Percentiles rank a stretch among this genome's conserved stretches.
Conservation (phyloP, 805 yeast species). For the Blastobotrys robertii region DNA sequence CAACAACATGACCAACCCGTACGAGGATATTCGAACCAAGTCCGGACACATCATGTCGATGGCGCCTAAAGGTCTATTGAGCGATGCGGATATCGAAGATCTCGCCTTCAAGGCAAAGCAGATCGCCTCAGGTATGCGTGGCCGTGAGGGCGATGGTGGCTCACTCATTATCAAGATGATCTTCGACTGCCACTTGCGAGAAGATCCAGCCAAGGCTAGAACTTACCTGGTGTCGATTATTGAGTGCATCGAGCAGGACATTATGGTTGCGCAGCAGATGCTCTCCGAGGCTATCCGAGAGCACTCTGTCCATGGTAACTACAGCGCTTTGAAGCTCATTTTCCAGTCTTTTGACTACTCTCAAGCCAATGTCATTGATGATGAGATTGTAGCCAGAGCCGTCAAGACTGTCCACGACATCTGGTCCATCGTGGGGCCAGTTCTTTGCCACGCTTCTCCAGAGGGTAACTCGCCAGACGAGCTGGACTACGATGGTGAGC, state of each 20-base stretch:
- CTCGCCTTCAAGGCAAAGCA: constrained; percentile 19
- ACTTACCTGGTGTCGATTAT: constrained; percentile 29
- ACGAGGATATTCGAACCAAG: constrained; percentile 60
- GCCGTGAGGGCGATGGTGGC: constrained; percentile 71
- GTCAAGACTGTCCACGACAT: constrained; percentile 15
- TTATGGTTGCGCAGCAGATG: constrained; percentile 29
- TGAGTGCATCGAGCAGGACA: constrained; percentile 26
- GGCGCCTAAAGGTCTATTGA: constrained; percentile 32
- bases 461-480: constrained; percentile 51
- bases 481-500: constrained; percentile 17
- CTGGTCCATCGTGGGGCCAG: constrained; percentile 40
- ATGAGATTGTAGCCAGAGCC: constrained; percentile 8
- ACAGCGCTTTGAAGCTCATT: constrained; percentile 46
- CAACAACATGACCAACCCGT: constrained; percentile 58
- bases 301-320: constrained; percentile 59
- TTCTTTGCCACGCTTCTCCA: constrained; percentile 60
- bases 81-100: constrained; percentile 17
- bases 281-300: constrained; percentile 36
- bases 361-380: constrained; percentile 15
- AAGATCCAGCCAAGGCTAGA: constrained; percentile 4
- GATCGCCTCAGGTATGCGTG: constrained; percentile 31
- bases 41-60: constrained; percentile 39
- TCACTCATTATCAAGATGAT: constrained; percentile 55
- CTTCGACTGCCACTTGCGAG: constrained; percentile 26
- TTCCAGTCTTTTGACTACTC: constrained; percentile 19